Percentiles rank a stretch among this genome's conserved stretches.
These are phyloP conservation scores for Nidularia pulvinata DNA, from an alignment of 768 basidiomycete species.

Conservation along the genomic window DNA sequence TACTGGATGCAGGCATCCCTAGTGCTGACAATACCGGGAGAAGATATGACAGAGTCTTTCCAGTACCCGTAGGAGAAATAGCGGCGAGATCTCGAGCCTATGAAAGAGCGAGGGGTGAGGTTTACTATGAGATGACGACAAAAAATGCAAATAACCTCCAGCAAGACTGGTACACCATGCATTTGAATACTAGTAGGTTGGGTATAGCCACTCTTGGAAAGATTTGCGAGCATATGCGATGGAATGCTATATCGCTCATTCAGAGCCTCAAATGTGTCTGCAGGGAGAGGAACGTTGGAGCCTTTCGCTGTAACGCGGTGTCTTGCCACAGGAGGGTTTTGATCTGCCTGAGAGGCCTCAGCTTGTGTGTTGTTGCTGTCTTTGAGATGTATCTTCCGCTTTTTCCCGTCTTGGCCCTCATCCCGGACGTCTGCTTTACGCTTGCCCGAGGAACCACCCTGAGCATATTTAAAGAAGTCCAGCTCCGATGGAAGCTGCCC, in stretches of 20 bases:
- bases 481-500: slow-evolving; percentile 70
- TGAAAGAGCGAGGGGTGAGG: slow-evolving; percentile 18
- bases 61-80: slow-evolving; percentile 96
- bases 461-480: slow-evolving; percentile 92
- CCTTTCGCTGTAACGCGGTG: slow-evolving; percentile 83
- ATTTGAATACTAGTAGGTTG: slow-evolving; percentile 83
- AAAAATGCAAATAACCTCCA: slow-evolving; percentile 52
- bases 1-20: slow-evolving; percentile 34
- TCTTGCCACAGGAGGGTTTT: slow-evolving; percentile 12
- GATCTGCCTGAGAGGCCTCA: slow-evolving; percentile 16
- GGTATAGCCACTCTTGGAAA: slow-evolving; percentile 57
- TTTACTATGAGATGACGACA: no score
- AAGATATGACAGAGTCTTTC: slow-evolving; percentile 94
- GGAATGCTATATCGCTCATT: slow-evolving; percentile 56
- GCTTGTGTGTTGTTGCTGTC: slow-evolving; percentile 8
- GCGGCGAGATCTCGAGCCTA: slow-evolving; percentile 88
- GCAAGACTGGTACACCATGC: slow-evolving; percentile 75
- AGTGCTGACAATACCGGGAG: slow-evolving; percentile 75
- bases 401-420: slow-evolving; percentile 23
- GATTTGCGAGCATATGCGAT: slow-evolving; percentile 62
- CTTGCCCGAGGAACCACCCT: slow-evolving; percentile 45
- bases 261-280: slow-evolving; percentile 60
- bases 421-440: slow-evolving; percentile 35
- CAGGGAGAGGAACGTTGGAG: slow-evolving; percentile 57
- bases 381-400: slow-evolving; percentile 21